Evolutionary conservation across 768 basidiomycete genomes (phyloP).

Genomic region (Rickenella mellea): DNA sequence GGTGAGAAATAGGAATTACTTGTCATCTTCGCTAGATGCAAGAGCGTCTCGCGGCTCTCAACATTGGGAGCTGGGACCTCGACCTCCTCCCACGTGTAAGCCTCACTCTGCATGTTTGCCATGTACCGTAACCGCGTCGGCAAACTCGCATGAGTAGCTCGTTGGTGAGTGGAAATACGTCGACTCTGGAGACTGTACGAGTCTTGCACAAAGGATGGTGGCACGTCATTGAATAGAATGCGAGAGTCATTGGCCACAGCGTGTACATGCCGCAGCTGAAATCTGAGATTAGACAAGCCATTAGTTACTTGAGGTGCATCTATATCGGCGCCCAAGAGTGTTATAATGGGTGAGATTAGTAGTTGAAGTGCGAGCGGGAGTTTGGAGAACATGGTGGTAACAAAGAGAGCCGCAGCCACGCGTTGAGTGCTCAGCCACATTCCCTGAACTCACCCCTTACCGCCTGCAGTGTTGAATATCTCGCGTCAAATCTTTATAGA

Average conservation of each 20-base stretch:
- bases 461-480: neutral
- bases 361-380: constrained; percentile 15
- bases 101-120: constrained; percentile 27
- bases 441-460: neutral
- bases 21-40: constrained; percentile 82
- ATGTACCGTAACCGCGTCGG: constrained; percentile 25
- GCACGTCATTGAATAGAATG: constrained; percentile 49
- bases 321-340: neutral
- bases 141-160: constrained; percentile 30
- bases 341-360: constrained; percentile 13
- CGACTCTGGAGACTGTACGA: constrained; percentile 33
- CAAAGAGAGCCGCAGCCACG: neutral
- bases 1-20: constrained; percentile 66
- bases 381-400: neutral
- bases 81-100: constrained; percentile 52
- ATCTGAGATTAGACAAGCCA: constrained; percentile 29
- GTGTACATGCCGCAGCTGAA: constrained; percentile 60
- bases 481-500: neutral
- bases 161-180: constrained; percentile 31
- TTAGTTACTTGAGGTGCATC: neutral
- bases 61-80: constrained; percentile 67
- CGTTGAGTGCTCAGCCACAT: neutral
- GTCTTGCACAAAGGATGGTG: constrained; percentile 19
- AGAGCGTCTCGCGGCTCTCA: constrained; percentile 58
- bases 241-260: constrained; percentile 43